These are phyloP conservation scores for Arthonia radiata DNA, from an alignment of 495 filamentous ascomycete genomes.

Conservation along the genomic window DNA sequence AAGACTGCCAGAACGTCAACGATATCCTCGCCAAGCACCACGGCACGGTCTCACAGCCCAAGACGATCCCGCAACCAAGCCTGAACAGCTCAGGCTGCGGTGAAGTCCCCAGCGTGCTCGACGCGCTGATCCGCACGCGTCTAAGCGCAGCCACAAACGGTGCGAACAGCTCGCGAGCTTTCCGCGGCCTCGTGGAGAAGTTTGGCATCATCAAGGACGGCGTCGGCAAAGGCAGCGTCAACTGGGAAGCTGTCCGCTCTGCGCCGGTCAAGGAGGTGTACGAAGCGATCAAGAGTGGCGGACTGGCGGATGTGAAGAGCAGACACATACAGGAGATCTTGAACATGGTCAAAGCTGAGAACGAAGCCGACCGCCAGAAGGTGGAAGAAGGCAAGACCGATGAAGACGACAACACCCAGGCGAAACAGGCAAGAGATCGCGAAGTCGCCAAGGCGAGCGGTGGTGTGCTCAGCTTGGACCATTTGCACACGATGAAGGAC, in stretches of 20 bases:
- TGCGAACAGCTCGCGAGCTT: constrained; percentile 38
- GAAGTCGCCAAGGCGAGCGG: no score
- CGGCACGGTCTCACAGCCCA: constrained; percentile 36
- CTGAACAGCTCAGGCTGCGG: constrained; percentile 67
- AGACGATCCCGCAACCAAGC: constrained; percentile 49
- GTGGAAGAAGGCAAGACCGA: no score
- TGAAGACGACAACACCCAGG: no score
- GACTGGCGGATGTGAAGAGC: constrained; percentile 44
- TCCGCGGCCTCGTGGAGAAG: constrained; percentile 39
- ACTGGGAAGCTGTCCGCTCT: constrained; percentile 63
- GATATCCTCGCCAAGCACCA: constrained; percentile 40
- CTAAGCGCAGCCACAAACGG: constrained; percentile 54
- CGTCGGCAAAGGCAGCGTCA: constrained; percentile 49
- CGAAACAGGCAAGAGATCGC: constrained; percentile 11
- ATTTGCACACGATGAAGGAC: constrained; percentile 40
- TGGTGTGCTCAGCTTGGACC: constrained; percentile 50
- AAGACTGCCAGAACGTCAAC: constrained; percentile 54
- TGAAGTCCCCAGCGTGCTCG: constrained; percentile 76
- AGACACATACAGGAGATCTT: constrained; percentile 61
- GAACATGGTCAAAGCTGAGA: constrained; percentile 52
- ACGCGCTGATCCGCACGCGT: constrained; percentile 62
- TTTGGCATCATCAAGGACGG: constrained; percentile 41
- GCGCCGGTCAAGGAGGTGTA: constrained; percentile 37
- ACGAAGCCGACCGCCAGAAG: constrained; percentile 21
- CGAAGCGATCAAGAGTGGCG: constrained; percentile 48